Evolutionary conservation across 768 basidiomycete species (phyloP), one percentile per base, ranked within the genome.

Genomic region (Symmetrospora coprosmae): DNA sequence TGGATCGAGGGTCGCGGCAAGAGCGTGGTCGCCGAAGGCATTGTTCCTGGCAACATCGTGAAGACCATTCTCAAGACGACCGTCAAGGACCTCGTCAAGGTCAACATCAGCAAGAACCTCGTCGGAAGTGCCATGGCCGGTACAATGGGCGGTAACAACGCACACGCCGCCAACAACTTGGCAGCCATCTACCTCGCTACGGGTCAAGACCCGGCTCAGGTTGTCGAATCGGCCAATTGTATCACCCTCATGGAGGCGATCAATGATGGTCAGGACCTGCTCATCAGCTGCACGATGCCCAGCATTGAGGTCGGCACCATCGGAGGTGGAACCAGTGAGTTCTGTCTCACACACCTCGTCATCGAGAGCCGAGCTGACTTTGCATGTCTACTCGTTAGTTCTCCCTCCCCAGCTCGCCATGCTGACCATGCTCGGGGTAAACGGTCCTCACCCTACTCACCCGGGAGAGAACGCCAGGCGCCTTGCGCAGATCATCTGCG

Each of bases 1-100:
- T 99, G 94, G 94, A 97, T 97, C 64, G 92, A 97, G 74, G 94
- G 94, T 1, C 78, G 94, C 39, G 94, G 94, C 25, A 99, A 99
- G 84, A 86, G 86, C 53, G 85, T 99, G 19, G 91, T 97, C 48
- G 92, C 89, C 0, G 92, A 99, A 75, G 90, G 91, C 1, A 79
- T 97, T 47, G 75, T 99, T 31, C 86, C 92, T 0, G 91, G 91
- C 0, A 81, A 82, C 65, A 76, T 90, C 34, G 90, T 99, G 60
- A 83, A 82, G 78, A 78, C 75, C 35, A 89, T 99, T 65, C 74
- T 99, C 68, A 99, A 97, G 82, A 97, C 94, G 45, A 94, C 85
- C 8, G 89, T 97, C 17, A 82, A 80, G 68, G 82, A 83, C 52
- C 72, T 97, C 64, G 87, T 86, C 74, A 87, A 87, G 73, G 72